Percentiles rank a stretch among this genome's conserved stretches.
These are phyloP conservation scores for Yamadazyma jaroonii DNA, from an alignment of 1,139 yeast genomes.

Conservation along the genomic window DNA sequence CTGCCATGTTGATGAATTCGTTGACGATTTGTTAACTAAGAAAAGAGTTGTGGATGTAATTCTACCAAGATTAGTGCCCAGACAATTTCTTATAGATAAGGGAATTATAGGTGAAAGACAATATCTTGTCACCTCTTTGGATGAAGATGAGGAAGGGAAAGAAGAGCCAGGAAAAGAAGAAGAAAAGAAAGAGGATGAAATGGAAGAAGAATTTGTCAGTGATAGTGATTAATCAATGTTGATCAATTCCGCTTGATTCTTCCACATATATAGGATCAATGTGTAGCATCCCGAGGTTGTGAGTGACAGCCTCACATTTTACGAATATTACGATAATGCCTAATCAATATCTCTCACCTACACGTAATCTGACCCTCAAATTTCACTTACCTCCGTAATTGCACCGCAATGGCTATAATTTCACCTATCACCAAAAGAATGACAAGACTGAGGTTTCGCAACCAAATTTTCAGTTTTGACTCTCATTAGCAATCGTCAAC, in stretches of 20 bases:
- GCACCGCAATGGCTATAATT: too few relatives aligned
- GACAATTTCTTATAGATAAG: constrained; percentile 15
- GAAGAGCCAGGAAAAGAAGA: too few relatives aligned
- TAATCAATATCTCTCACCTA: too few relatives aligned
- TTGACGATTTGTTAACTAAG: constrained; percentile 48
- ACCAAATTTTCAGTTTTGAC: background rate
- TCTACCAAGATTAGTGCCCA: constrained; percentile 51
- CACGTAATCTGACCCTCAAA: too few relatives aligned
- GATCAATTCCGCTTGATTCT: too few relatives aligned
- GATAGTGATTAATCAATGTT: constrained; percentile 1
- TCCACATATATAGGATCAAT: too few relatives aligned
- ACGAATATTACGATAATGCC: too few relatives aligned
- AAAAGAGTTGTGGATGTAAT: constrained; percentile 58
- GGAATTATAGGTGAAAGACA: constrained; percentile 1
- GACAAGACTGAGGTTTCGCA: background rate
- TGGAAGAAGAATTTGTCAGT: background rate
- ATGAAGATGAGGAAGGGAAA: background rate
- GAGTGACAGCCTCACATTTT: too few relatives aligned
- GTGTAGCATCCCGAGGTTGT: too few relatives aligned
- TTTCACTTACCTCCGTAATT: too few relatives aligned
- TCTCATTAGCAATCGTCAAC: background rate
- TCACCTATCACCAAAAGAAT: too few relatives aligned
- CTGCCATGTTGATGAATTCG: constrained; percentile 57
- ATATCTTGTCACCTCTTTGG: background rate
- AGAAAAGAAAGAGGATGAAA: too few relatives aligned